Evolutionary conservation across 306 rosid species (phyloP).

Genomic region (Pueraria montana): DNA sequence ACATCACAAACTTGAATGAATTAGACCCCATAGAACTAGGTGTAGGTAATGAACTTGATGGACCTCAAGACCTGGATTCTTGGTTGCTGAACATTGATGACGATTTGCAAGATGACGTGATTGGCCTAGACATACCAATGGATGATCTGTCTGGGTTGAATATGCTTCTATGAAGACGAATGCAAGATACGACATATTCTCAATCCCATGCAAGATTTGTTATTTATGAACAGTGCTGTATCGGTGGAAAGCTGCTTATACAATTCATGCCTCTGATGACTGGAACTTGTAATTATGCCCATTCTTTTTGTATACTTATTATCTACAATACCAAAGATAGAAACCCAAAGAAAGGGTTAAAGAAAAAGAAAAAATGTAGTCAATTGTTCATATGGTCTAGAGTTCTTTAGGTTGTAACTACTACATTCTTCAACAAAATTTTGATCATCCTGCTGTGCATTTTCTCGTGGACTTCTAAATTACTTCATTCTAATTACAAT

Average conservation of each 20-base stretch:
- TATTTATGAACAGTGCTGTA: conserved; percentile 49
- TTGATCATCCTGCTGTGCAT: conserved; percentile 35
- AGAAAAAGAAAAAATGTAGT: conserved; percentile 52
- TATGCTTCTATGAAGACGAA: conserved; percentile 66
- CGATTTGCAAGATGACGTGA: conserved; percentile 69
- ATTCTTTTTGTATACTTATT: conserved; percentile 70
- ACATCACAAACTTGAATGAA: conserved; percentile 62
- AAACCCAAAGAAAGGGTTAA: conserved; percentile 44
- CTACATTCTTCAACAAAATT: conserved; percentile 42
- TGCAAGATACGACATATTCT: conserved; percentile 55
- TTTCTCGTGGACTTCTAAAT: conserved; percentile 5
- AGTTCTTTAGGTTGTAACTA: conserved; percentile 49
- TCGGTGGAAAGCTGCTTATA: conserved; percentile 67
- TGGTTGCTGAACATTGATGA: conserved; percentile 79
- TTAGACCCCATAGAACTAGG: conserved; percentile 75
- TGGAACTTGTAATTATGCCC: conserved; percentile 79
- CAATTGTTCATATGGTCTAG: conserved; percentile 56
- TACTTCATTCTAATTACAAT: background rate
- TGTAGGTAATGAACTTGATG: conserved; percentile 66
- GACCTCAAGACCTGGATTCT: conserved; percentile 70
- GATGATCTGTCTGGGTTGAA: conserved; percentile 82
- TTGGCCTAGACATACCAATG: conserved; percentile 89
- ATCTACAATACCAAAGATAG: conserved; percentile 54
- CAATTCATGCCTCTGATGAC: conserved; percentile 67
- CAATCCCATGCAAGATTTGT: conserved; percentile 51